phyloP scores from a whole-genome alignment of 2,329 filamentous ascomycete genomes.

The Cladophialophora psammophila region DNA sequence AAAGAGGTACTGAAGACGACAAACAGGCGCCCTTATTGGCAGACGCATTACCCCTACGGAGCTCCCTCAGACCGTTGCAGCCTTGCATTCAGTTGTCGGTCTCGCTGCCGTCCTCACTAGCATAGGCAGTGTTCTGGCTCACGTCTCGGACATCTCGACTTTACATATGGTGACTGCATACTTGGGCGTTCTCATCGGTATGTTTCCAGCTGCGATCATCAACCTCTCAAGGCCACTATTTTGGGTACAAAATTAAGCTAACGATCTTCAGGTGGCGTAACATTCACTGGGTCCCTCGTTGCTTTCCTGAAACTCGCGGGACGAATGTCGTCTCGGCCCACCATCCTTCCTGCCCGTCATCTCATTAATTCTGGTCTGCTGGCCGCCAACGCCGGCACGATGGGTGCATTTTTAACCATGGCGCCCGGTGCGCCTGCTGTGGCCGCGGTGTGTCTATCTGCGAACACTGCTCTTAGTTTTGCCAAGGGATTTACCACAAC shows the following conservation, averaged over 20 bases:
- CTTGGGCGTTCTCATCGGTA: constrained; percentile 81
- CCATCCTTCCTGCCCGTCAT: constrained; percentile 76
- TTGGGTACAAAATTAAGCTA: constrained; percentile 10
- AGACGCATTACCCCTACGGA: constrained; percentile 87
- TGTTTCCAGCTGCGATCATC: constrained; percentile 12
- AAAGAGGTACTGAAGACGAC: not conserved
- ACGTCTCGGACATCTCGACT: constrained; percentile 69
- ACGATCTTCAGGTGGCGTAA: constrained; percentile 69
- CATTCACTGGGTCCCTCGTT: constrained; percentile 89
- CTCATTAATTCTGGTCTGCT: constrained; percentile 77
- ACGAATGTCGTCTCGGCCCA: constrained; percentile 79
- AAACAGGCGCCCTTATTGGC: constrained; percentile 69
- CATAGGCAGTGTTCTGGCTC: constrained; percentile 82
- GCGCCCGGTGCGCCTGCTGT: constrained; percentile 80
- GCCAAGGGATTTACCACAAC: constrained; percentile 88
- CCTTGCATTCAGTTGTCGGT: constrained; percentile 87
- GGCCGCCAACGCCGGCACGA: constrained; percentile 78
- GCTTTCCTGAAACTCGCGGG: constrained; percentile 88
- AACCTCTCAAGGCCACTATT: not conserved
- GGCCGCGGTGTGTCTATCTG: constrained; percentile 77
- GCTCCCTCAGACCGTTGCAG: constrained; percentile 87
- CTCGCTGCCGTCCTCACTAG: constrained; percentile 87
- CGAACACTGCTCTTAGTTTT: constrained; percentile 80
- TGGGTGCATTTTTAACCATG: constrained; percentile 83
- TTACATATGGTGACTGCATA: constrained; percentile 88